Conservation (phyloP, 2,329 filamentous ascomycete genomes). For the Exophiala bonariae region DNA sequence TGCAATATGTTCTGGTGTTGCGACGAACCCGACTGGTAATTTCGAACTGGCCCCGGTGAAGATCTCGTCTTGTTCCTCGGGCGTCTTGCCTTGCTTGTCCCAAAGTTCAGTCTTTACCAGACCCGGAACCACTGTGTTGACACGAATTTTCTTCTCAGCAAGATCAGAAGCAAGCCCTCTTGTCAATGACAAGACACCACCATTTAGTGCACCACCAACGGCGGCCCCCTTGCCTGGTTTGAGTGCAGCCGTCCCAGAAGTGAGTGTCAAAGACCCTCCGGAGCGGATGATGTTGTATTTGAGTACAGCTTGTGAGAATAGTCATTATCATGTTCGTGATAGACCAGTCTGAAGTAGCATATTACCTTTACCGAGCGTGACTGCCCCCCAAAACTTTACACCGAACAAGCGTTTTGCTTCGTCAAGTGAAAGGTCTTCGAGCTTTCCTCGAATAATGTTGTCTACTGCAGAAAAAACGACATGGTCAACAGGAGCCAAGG, state of each 20-base stretch:
- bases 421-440: slow-evolving; percentile 18
- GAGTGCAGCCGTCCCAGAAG: slow-evolving; percentile 53
- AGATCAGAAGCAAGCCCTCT: slow-evolving; percentile 62
- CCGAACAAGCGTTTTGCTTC: slow-evolving; percentile 21
- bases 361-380: slow-evolving; percentile 18
- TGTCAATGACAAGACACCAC: slow-evolving; percentile 54
- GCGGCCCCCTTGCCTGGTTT: slow-evolving; percentile 54
- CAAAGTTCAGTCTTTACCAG: slow-evolving; percentile 50
- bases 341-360: neutral
- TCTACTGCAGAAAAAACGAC: slow-evolving; percentile 59
- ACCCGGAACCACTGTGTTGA: slow-evolving; percentile 63
- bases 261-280: slow-evolving; percentile 48
- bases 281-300: slow-evolving; percentile 23
- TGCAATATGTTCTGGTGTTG: slow-evolving; percentile 41
- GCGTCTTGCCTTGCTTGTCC: slow-evolving; percentile 27
- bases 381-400: slow-evolving; percentile 25
- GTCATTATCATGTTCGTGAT: neutral
- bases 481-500: slow-evolving; percentile 49
- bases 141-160: slow-evolving; percentile 54
- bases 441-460: slow-evolving; percentile 23
- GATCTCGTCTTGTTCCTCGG: slow-evolving; percentile 26
- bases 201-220: slow-evolving; percentile 48
- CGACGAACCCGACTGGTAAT: slow-evolving; percentile 35
- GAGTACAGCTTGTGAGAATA: neutral
- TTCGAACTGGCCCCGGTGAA: slow-evolving; percentile 16